phyloP scores from a whole-genome alignment of 805 yeast species.

The Tetrapisispora pingtungensis region DNA sequence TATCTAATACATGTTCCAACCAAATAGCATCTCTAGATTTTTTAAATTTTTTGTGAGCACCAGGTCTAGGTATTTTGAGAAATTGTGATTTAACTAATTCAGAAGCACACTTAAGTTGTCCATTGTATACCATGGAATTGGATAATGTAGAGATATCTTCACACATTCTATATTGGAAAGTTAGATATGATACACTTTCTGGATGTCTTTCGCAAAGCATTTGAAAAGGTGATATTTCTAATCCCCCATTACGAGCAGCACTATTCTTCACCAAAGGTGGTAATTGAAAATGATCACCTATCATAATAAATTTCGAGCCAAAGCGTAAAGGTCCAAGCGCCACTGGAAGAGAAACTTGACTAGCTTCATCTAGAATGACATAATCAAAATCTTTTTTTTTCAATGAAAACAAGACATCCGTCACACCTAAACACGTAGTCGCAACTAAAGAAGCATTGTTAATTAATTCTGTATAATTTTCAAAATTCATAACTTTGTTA shows the following conservation, averaged over 20 bases:
- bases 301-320: conserved; percentile 72
- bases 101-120: conserved; percentile 67
- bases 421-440: conserved; percentile 72
- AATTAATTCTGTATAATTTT: conserved; percentile 39
- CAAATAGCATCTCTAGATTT: conserved; percentile 29
- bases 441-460: conserved; percentile 69
- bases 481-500: conserved; percentile 32
- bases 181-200: conserved; percentile 59
- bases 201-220: conserved; percentile 66
- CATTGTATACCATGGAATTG: conserved; percentile 67
- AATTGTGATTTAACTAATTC: conserved; percentile 49
- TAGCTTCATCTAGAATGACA: conserved; percentile 93
- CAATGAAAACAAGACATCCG: conserved; percentile 22
- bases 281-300: conserved; percentile 93
- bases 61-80: conserved; percentile 37
- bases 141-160: conserved; percentile 76
- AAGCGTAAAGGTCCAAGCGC: conserved; percentile 79
- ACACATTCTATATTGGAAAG: conserved; percentile 88
- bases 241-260: conserved; percentile 45
- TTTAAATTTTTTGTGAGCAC: neutral
- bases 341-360: conserved; percentile 87
- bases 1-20: conserved; percentile 48
- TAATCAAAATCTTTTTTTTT: conserved; percentile 59
- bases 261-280: conserved; percentile 77
- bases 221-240: conserved; percentile 70